phyloP scores from a whole-genome alignment of 2,329 filamentous ascomycete species.

The Macrophomina phaseolina region DNA sequence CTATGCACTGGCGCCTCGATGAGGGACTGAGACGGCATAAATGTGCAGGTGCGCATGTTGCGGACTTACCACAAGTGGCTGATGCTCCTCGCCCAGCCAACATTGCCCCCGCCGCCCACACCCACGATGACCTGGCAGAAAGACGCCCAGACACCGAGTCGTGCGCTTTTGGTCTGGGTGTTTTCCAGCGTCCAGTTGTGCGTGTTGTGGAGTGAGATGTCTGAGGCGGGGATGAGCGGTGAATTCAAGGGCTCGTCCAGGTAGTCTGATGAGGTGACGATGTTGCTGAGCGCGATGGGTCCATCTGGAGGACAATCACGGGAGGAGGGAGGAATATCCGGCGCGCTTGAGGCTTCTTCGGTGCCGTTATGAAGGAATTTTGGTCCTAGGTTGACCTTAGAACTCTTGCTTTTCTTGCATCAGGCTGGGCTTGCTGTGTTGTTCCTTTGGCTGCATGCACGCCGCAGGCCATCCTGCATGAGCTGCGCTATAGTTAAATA shows the following conservation, averaged over 20 bases:
- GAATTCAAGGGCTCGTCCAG: background rate
- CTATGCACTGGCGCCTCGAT: background rate
- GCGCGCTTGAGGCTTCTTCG: background rate
- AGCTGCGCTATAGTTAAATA: no score
- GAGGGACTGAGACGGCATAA: background rate
- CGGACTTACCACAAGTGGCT: background rate
- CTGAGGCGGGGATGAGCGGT: background rate
- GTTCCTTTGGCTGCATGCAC: background rate
- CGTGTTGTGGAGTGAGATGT: background rate
- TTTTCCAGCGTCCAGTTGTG: background rate
- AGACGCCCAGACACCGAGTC: slow-evolving; percentile 22
- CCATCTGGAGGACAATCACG: background rate
- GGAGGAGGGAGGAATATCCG: background rate
- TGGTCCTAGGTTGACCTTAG: background rate
- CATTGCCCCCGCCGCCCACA: background rate
- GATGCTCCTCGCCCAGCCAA: background rate
- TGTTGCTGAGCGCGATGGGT: slow-evolving; percentile 3
- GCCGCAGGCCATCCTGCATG: no score
- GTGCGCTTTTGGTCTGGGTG: background rate
- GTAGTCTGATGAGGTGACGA: background rate
- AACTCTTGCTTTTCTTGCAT: background rate
- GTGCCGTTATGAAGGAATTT: background rate
- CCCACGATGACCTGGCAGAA: slow-evolving; percentile 14
- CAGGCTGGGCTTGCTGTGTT: background rate
- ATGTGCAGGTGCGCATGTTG: slow-evolving; percentile 17